phyloP scores from a whole-genome alignment of 106 monocot species.

The Dendrobium nobile region DNA sequence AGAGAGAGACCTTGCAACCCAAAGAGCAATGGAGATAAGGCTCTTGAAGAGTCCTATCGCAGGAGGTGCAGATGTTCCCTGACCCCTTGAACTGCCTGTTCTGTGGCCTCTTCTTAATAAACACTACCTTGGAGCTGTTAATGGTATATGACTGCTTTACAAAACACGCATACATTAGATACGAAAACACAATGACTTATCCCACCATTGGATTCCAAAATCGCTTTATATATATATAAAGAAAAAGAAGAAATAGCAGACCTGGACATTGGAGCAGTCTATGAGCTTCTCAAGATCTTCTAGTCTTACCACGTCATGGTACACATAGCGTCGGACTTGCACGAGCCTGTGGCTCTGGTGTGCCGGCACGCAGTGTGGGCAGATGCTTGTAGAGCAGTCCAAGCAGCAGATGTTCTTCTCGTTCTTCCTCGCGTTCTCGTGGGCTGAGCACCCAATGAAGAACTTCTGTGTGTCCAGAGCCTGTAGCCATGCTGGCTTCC shows the following conservation, averaged over 20 bases:
- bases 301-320: slow-evolving; percentile 75
- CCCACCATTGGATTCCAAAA: neutral
- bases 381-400: slow-evolving; percentile 83
- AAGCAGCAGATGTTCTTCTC: slow-evolving; percentile 92
- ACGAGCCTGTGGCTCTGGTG: slow-evolving; percentile 64
- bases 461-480: slow-evolving; percentile 67
- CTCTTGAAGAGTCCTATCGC: slow-evolving; percentile 90
- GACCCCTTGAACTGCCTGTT: slow-evolving; percentile 88
- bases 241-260: neutral
- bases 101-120: slow-evolving; percentile 89
- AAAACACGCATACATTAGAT: neutral
- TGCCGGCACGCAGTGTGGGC: slow-evolving; percentile 63
- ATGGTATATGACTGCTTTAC: slow-evolving; percentile 77
- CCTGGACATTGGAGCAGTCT: slow-evolving; percentile 90
- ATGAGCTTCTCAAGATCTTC: slow-evolving; percentile 88
- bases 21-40: slow-evolving; percentile 95
- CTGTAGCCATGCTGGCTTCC: slow-evolving; percentile 75
- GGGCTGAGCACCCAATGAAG: slow-evolving; percentile 56
- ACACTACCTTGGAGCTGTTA: slow-evolving; percentile 93
- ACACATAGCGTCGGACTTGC: slow-evolving; percentile 83
- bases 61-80: slow-evolving; percentile 89
- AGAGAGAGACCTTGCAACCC: slow-evolving; percentile 70
- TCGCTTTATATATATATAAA: neutral
- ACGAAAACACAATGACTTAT: neutral
- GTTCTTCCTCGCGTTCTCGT: slow-evolving; percentile 68